Conservation (phyloP, 2,329 filamentous ascomycete species). For the Trichophyton verrucosum region DNA sequence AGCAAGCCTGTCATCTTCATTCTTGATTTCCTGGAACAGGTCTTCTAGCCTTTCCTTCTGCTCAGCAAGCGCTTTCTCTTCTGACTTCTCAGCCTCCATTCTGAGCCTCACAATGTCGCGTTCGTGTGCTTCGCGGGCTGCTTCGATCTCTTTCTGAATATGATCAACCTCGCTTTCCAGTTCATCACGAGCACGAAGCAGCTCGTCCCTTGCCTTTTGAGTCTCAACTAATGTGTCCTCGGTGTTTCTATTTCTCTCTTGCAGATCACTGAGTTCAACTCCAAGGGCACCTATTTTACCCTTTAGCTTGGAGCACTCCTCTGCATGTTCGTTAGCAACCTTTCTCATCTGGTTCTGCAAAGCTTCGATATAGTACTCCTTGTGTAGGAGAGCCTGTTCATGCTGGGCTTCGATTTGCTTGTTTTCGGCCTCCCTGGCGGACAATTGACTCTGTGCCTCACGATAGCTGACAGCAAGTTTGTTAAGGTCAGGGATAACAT, state of each 20-base stretch:
- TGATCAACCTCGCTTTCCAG: slow-evolving; percentile 31
- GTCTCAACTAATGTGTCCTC: slow-evolving; percentile 35
- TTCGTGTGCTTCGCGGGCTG: slow-evolving; percentile 25
- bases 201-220: slow-evolving; percentile 34
- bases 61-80: slow-evolving; percentile 23
- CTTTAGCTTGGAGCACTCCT: slow-evolving; percentile 34
- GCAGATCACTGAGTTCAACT: slow-evolving; percentile 39
- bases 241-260: slow-evolving; percentile 42
- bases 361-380: slow-evolving; percentile 42
- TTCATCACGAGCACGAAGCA: slow-evolving; percentile 34
- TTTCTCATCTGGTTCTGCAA: slow-evolving; percentile 40
- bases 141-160: slow-evolving; percentile 28
- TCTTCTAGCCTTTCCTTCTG: slow-evolving; percentile 38
- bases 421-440: slow-evolving; percentile 38
- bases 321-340: slow-evolving; percentile 38
- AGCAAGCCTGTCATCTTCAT: slow-evolving; percentile 30
- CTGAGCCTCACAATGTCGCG: slow-evolving; percentile 36
- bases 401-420: slow-evolving; percentile 39
- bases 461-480: slow-evolving; percentile 36
- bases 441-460: slow-evolving; percentile 39
- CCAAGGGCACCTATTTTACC: slow-evolving; percentile 37
- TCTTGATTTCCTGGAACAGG: slow-evolving; percentile 36
- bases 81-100: slow-evolving; percentile 24
- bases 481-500: slow-evolving; percentile 36
- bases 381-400: slow-evolving; percentile 39